phyloP scores from a whole-genome alignment of 2,329 filamentous ascomycete genomes.

The Aspergillus chevalieri region DNA sequence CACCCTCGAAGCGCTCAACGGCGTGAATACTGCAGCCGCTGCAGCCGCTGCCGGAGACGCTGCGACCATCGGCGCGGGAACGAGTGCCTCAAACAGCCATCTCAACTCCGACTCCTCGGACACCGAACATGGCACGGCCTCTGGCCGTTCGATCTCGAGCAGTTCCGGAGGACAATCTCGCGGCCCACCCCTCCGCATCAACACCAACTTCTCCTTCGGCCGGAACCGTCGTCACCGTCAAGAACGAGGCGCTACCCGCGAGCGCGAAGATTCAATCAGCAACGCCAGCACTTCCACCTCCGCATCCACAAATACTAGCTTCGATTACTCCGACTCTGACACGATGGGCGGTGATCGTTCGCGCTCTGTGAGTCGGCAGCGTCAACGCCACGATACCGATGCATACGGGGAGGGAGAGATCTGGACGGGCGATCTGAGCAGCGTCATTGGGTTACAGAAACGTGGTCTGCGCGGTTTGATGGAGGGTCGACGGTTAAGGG shows the following conservation, averaged over 20 bases:
- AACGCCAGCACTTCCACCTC: slow-evolving; percentile 34
- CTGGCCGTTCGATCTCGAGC: slow-evolving; percentile 21
- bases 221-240: slow-evolving; percentile 10
- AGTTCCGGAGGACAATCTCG: slow-evolving; percentile 22
- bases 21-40: slow-evolving; percentile 20
- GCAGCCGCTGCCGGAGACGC: slow-evolving; percentile 11
- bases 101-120: slow-evolving; percentile 35
- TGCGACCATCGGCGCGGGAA: slow-evolving; percentile 14
- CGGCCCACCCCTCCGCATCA: slow-evolving; percentile 34
- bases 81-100: slow-evolving; percentile 18
- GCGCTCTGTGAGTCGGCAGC: slow-evolving; percentile 8
- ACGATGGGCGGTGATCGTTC: background rate
- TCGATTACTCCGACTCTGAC: slow-evolving; percentile 34
- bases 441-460: slow-evolving; percentile 93
- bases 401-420: slow-evolving; percentile 51
- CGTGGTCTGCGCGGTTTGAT: slow-evolving; percentile 84
- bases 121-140: slow-evolving; percentile 27
- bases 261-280: slow-evolving; percentile 36
- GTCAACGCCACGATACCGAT: slow-evolving; percentile 35
- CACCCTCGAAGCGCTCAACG: slow-evolving; percentile 38
- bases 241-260: slow-evolving; percentile 11
- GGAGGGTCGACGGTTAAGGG: slow-evolving; percentile 83
- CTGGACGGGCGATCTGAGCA: slow-evolving; percentile 69
- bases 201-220: slow-evolving; percentile 30
- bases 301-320: slow-evolving; percentile 32